Base-by-base conservation (phyloP, 352 stramenopile species). In the Phytophthora sp. region DNA sequence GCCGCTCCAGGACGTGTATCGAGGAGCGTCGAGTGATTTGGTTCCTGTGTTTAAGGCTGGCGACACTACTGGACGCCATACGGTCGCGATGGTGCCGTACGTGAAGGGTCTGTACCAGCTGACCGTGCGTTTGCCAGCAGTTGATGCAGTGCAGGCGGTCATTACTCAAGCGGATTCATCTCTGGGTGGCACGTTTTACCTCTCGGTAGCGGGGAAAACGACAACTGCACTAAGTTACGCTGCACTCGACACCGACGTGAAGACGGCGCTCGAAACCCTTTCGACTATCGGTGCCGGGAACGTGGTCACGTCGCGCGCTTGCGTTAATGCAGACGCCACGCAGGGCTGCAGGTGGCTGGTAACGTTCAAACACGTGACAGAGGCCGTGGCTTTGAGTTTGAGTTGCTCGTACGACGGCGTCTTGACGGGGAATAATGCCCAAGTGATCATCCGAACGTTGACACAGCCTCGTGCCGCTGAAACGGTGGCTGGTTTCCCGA, bases 51-150 rank as follows among this genome's bases (percentile, higher is more conserved):
- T 82, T 42, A 91, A 92, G 39, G 76, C 74, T 13, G 80, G 77
- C 1, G 20, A 20, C 0, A 61, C 65, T 8, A 97, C 89, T 4
- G 95, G 94, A 0, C 93, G 76, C 1, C 88, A 98, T 57, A 67
- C 71, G 1, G 79, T 98, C 6, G 88, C 81, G 26, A 97, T 98
- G 75, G 91, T 91, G 20, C 93, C 94, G 0, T 82, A 89, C 20
- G 88, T 98, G 18, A 93, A 95, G 57, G 96, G 96, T 4, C 75
- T 72, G 26, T 99, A 99, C 71, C 54, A 80, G 18, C 69, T 99
- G 16, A 87, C 83, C 36, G 90, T 98, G 2, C 79, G 76, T 36
- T 59, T 96, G 3, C 88, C 90, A n/a, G 69, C 71, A 0, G 66
- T 97, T 6, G 39, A 80, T 39, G 89, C 93, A 54, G 84, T 98